A percentile compares a stretch with the other conserved stretches of the same genome.
Conservation (phyloP, 768 basidiomycete genomes). For the Lentinula aciculospora region DNA sequence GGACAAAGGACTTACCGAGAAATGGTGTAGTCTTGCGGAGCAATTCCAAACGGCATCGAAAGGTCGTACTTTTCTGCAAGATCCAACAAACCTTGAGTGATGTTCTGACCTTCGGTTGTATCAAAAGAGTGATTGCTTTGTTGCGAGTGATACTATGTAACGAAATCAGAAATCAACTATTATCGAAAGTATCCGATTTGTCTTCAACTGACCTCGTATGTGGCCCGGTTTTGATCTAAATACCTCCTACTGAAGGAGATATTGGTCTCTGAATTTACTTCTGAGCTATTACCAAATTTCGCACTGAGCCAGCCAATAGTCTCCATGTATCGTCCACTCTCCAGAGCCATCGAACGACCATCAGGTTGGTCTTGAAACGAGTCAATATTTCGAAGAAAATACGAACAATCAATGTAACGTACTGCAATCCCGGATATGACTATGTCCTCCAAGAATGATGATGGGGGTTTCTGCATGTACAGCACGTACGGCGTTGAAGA, state of each 20-base stretch:
- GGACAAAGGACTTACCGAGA: constrained; percentile 31
- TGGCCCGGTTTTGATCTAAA: constrained; percentile 74
- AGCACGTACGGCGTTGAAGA: constrained; percentile 69
- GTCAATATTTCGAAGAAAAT: neutral
- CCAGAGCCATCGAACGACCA: constrained; percentile 70
- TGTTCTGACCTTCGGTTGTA: constrained; percentile 43
- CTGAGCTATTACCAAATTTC: constrained; percentile 24
- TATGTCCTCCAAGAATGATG: constrained; percentile 79
- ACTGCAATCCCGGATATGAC: constrained; percentile 77
- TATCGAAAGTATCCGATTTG: constrained; percentile 23
- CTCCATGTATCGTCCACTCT: constrained; percentile 90
- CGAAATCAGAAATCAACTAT: neutral
- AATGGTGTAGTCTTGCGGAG: constrained; percentile 73
- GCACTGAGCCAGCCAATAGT: constrained; percentile 79
- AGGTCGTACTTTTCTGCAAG: constrained; percentile 61
- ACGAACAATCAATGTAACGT: constrained; percentile 15
- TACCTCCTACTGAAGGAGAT: constrained; percentile 68
- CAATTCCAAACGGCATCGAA: constrained; percentile 55
- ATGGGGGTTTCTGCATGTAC: constrained; percentile 76
- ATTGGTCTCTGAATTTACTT: constrained; percentile 46
- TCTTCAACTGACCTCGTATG: constrained; percentile 43
- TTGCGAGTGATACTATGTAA: constrained; percentile 58
- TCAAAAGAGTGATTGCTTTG: constrained; percentile 51
- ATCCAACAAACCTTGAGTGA: constrained; percentile 49
- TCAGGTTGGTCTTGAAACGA: constrained; percentile 51